Evolutionary conservation across 2,329 filamentous ascomycete species (phyloP).

Genomic region (Diaporthe australafricana): DNA sequence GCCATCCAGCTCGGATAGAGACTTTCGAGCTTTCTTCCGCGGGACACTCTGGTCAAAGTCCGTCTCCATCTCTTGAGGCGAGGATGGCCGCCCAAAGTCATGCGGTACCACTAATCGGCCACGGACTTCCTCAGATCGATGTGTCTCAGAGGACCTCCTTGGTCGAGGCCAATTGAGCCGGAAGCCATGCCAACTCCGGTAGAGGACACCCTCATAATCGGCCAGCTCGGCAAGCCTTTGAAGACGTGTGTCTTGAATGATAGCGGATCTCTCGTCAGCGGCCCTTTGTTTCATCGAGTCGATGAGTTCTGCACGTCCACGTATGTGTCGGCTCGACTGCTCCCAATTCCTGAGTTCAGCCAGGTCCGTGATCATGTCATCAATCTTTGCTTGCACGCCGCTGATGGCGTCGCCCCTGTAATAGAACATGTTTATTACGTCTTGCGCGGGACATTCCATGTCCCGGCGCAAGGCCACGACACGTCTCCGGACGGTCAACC

Average conservation of each 20-base stretch:
- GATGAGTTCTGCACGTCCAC: no score
- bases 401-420: not conserved
- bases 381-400: not conserved
- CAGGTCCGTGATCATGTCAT: not conserved
- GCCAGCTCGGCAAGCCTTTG: no score
- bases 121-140: not conserved
- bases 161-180: not conserved
- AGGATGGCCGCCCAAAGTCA: no score
- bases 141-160: not conserved
- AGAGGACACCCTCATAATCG: not conserved
- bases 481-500: not conserved
- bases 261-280: no score
- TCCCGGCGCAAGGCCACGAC: not conserved
- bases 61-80: no score
- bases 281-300: no score
- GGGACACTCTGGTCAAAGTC: not conserved
- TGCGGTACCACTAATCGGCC: no score
- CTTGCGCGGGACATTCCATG: not conserved
- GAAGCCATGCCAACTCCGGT: no score
- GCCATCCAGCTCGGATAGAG: not conserved
- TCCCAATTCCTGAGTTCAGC: constrained; percentile 24
- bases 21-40: not conserved
- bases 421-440: not conserved
- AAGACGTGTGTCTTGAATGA: no score
- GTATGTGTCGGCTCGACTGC: not conserved